phyloP scores from a whole-genome alignment of 1,284 basidiomycete genomes.

The Exobasidium rhododendri region DNA sequence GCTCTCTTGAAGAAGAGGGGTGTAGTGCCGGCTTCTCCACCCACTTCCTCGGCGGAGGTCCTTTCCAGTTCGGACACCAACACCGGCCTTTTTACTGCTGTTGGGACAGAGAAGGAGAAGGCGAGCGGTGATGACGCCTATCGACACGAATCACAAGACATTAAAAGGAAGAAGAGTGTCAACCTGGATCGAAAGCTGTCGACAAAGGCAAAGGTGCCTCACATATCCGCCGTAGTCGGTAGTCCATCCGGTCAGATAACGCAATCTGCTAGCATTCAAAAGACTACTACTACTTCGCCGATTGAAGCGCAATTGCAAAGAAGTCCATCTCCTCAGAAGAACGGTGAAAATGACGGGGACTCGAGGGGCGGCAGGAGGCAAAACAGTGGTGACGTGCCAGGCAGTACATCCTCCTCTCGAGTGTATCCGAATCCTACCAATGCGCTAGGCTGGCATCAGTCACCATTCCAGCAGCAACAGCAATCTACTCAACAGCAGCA shows the following conservation, averaged over 20 bases:
- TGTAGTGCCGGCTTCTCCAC: slow-evolving; percentile 72
- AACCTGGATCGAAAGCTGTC: slow-evolving; percentile 86
- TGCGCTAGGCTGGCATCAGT: neutral
- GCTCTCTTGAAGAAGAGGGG: slow-evolving; percentile 86
- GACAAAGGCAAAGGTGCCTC: slow-evolving; percentile 83
- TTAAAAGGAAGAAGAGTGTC: slow-evolving; percentile 86
- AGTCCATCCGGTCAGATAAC: slow-evolving; percentile 68
- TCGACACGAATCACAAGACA: slow-evolving; percentile 74
- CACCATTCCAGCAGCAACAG: slow-evolving; percentile 16
- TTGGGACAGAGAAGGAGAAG: neutral
- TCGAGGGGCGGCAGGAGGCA: neutral
- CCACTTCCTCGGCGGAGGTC: slow-evolving; percentile 16
- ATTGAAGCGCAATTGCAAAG: slow-evolving; percentile 16
- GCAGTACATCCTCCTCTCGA: neutral
- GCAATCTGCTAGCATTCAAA: slow-evolving; percentile 30
- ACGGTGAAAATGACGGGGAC: neutral
- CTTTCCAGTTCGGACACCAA: slow-evolving; percentile 11
- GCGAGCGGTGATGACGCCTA: slow-evolving; percentile 9
- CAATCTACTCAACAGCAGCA: slow-evolving; percentile 8
- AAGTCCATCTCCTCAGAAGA: neutral
- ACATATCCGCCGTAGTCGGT: slow-evolving; percentile 91
- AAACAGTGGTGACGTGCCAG: neutral
- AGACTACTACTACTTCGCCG: slow-evolving; percentile 28
- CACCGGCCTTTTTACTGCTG: neutral
- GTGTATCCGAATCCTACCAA: too few species aligned